Percentiles rank a stretch among this genome's conserved stretches.
Conservation (phyloP, 176 grass and related monocot species). For the Juncus effusus region DNA sequence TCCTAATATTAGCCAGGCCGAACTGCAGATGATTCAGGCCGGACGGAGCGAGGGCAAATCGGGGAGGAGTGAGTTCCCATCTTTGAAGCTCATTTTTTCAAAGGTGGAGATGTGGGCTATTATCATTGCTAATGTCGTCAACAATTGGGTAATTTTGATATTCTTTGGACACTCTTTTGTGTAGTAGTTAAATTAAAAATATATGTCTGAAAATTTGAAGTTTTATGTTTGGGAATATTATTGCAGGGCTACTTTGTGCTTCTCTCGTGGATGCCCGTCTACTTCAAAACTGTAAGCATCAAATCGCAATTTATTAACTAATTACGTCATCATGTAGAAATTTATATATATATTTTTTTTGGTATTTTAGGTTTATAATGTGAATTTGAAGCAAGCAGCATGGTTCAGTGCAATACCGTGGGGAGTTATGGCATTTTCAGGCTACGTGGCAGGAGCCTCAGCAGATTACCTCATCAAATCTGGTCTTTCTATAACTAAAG, state of each 20-base stretch:
- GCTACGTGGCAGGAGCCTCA: slow-evolving; percentile 81
- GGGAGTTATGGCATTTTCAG: slow-evolving; percentile 85
- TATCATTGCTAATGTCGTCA: slow-evolving; percentile 83
- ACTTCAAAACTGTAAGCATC: slow-evolving; percentile 83
- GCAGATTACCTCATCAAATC: slow-evolving; percentile 91
- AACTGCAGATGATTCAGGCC: slow-evolving; percentile 68
- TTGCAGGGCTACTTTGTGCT: slow-evolving; percentile 94
- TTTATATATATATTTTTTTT: slow-evolving; percentile 18
- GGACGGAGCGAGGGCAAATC: slow-evolving; percentile 57
- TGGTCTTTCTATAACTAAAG: slow-evolving; percentile 34
- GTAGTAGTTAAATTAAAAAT: not conserved
- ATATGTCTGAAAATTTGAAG: not conserved
- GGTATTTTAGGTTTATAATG: slow-evolving; percentile 71
- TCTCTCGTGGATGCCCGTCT: slow-evolving; percentile 94
- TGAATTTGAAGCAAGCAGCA: slow-evolving; percentile 96
- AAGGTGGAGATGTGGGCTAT: slow-evolving; percentile 64
- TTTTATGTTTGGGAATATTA: not conserved
- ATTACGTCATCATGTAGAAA: not conserved
- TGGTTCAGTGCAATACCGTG: slow-evolving; percentile 99
- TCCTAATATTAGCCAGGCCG: slow-evolving; percentile 65
- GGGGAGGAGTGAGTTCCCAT: slow-evolving; percentile 45
- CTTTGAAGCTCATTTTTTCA: slow-evolving; percentile 59
- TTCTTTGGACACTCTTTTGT: slow-evolving; percentile 11
- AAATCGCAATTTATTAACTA: not conserved
- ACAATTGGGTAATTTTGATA: slow-evolving; percentile 75